Base-by-base conservation (phyloP, 495 filamentous ascomycete genomes). In the Trichoderma parareesei region DNA sequence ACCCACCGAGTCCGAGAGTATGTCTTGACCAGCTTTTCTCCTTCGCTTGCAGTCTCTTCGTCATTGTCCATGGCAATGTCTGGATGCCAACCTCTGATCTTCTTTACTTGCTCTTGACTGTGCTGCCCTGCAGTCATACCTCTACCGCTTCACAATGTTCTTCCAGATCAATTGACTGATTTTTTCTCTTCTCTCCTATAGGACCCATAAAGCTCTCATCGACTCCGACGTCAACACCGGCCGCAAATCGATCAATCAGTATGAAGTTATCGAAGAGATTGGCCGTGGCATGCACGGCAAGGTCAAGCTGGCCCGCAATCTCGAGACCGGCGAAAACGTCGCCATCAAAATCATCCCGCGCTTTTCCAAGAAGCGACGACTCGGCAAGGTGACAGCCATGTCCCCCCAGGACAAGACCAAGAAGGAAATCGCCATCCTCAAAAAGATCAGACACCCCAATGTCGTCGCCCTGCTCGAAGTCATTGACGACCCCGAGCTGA, bases 331-430 rank as follows among this genome's bases (percentile, higher is more conserved):
- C 64, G 90, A 95, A 64, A 85, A 88, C 69, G 93, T 97, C 5
- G 94, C 94, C 18, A 96, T 99, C 81, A 99, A 98, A 76, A 98
- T 99, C 69, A 94, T 99, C 37, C 90, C 96, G 57, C 83, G 94
- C n/a, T 93, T 90, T 70, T 92, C 95, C 63, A 96, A 92, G 74
- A 90, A 89, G 66, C 87, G 92, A 44, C 90, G 92, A 14, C 80
- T 99, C n/a, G 94, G 95, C 27, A 84, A 83, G 71, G 80, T 85
- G 65, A 83, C 79, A 4, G 81, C 81, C 60, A 72, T 74, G 72
- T 79, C 78, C 38, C 87, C 90, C 27, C 90, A 93, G 70, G 91
- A 95, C 72, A 97, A 97, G 78, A 93, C 96, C 65, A 97, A 96
- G 78, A 87, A 88, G 71, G 94, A 98, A 78, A 93, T 99, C 66